Base-by-base conservation (phyloP, 2,329 filamentous ascomycete genomes). In the Colletotrichum filicis region DNA sequence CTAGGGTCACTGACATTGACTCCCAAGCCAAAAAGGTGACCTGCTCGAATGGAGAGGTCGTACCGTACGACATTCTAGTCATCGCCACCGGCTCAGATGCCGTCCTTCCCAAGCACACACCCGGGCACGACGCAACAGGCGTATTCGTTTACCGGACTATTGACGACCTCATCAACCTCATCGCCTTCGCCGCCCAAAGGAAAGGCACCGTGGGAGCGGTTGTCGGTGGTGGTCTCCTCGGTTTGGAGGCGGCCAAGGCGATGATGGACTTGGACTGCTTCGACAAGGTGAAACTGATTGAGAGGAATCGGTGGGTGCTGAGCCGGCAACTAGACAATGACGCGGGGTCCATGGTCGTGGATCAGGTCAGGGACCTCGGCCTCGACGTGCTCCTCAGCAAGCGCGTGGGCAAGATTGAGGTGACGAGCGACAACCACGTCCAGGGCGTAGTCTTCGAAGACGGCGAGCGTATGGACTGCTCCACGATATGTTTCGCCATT, bases 61-160 rank as follows among this genome's bases (percentile, higher is more conserved):
- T 97, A 2, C 79, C 89, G 1, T 98, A 97, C 81, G 94, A 97
- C 78, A 88, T 94, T 46, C 90, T 97, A 1, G 92, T 97, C 4
- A 87, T 98, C 1, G 94, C 95, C 14, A 97, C 95, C 0, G 95
- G 95, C 14, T 97, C 95, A 1, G 92, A 97, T 81, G 95, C 95
- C 11, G 85, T 97, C 2, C 87, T 97, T 1, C 94, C 89, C 0
- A 82, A 78, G 1, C 88, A 93, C 71, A 95, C 93, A 0, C 94
- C 94, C 0, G 94, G 94, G 52, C 87, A 95, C 78, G 92, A 96
- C 79, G 94, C 94, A 12, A 91, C 90, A 28, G 95, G 95, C 1
- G 93, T 97, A 3, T 98, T 98, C 78, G 94, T 97, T 8, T 97
- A 98, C 81, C 90, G 95, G 60, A 97, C 92, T 0, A 95, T 98